Conservation (phyloP, 2,329 filamentous ascomycete species). For the Exophiala xenobiotica region DNA sequence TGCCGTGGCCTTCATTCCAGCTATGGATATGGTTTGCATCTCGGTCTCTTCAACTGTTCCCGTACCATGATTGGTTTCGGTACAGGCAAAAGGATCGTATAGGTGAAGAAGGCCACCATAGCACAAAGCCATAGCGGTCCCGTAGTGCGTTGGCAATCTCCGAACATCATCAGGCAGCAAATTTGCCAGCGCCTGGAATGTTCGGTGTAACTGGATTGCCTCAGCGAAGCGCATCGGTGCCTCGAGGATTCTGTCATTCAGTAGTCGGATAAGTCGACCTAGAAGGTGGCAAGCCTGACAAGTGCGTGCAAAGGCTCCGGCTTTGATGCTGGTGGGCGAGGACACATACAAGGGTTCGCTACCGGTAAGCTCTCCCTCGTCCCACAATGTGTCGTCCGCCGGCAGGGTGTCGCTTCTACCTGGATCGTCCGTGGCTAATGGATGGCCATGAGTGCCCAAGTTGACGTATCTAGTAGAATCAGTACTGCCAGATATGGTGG, state of each 20-base stretch:
- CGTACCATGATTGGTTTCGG: slow-evolving; percentile 31
- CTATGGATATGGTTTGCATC: slow-evolving; percentile 37
- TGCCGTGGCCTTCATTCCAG: slow-evolving; percentile 24
- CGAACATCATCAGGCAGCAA: slow-evolving; percentile 33
- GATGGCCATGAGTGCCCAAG: slow-evolving; percentile 28
- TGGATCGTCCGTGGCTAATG: slow-evolving; percentile 32
- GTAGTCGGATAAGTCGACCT: slow-evolving; percentile 35
- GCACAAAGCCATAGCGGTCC: slow-evolving; percentile 37
- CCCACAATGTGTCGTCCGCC: slow-evolving; percentile 30
- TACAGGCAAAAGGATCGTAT: slow-evolving; percentile 37
- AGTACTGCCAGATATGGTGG: not conserved
- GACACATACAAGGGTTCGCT: slow-evolving; percentile 32
- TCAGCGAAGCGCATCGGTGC: slow-evolving; percentile 35
- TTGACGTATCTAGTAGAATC: slow-evolving; percentile 34
- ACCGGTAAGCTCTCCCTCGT: slow-evolving; percentile 27
- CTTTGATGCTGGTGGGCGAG: slow-evolving; percentile 29
- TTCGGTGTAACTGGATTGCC: slow-evolving; percentile 37
- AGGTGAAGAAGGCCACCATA: slow-evolving; percentile 36
- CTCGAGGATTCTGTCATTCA: slow-evolving; percentile 34
- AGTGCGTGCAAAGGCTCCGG: slow-evolving; percentile 36
- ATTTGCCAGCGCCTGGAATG: slow-evolving; percentile 34
- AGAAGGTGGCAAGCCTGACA: slow-evolving; percentile 39
- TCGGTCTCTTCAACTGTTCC: slow-evolving; percentile 36
- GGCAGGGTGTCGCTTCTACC: slow-evolving; percentile 28
- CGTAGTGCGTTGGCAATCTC: slow-evolving; percentile 27